These are phyloP conservation scores for Cynara cardunculus DNA, from an alignment of 129 eudicot genomes.

Conservation along the genomic window DNA sequence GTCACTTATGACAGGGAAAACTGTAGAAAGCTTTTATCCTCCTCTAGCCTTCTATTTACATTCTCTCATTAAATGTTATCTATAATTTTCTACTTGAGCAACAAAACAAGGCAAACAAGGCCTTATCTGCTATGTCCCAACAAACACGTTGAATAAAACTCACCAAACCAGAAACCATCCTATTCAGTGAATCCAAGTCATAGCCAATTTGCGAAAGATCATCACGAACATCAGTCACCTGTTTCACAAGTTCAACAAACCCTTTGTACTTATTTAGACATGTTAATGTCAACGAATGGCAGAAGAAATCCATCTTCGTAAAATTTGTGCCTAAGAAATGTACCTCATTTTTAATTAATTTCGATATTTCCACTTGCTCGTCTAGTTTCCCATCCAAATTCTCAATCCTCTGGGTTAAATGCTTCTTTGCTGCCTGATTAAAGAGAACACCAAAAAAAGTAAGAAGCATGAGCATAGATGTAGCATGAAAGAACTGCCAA, in stretches of 20 bases:
- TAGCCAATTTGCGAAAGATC: constrained; percentile 48
- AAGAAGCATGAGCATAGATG: neutral
- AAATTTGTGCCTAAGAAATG: neutral
- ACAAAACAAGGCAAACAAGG: neutral
- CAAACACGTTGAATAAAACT: constrained; percentile 18
- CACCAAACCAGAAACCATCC: constrained; percentile 60
- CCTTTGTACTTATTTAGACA: neutral
- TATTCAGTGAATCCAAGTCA: constrained; percentile 43
- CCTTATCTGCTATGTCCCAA: neutral
- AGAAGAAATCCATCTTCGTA: neutral
- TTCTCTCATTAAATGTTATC: neutral
- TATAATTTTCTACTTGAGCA: neutral
- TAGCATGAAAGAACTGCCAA: neutral
- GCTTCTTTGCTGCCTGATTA: constrained; percentile 69
- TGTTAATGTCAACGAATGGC: neutral
- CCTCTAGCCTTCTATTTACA: neutral
- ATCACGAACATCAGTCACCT: constrained; percentile 60
- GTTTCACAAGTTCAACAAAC: constrained; percentile 32
- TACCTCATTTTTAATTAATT: constrained; percentile 58
- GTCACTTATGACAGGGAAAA: neutral
- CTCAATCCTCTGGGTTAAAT: constrained; percentile 74
- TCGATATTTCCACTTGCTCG: constrained; percentile 60
- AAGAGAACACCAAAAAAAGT: neutral
- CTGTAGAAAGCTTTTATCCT: neutral
- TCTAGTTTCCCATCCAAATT: constrained; percentile 71